phyloP scores from a whole-genome alignment of 768 basidiomycete species.

The Russula brevipes region DNA sequence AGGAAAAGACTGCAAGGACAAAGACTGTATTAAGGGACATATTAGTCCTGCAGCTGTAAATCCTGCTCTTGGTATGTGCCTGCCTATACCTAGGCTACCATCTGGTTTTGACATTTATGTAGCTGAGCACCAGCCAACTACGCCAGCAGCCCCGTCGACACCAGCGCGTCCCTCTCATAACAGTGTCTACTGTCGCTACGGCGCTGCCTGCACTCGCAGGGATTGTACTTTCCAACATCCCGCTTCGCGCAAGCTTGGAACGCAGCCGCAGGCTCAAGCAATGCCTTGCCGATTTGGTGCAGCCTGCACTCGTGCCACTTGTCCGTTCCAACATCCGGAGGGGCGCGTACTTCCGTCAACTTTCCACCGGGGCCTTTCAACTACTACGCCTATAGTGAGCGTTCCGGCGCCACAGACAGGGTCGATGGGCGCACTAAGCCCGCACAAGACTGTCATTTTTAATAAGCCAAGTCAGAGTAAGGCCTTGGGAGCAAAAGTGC shows the following conservation, averaged over 20 bases:
- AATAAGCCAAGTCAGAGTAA: conserved; percentile 41
- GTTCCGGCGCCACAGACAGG: conserved; percentile 61
- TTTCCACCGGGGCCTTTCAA: conserved; percentile 74
- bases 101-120: conserved; percentile 2
- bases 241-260: conserved; percentile 12
- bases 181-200: conserved; percentile 69
- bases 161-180: conserved; percentile 28
- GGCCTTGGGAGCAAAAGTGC: conserved; percentile 45
- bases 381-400: conserved; percentile 54
- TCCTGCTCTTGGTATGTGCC: conserved; percentile 48
- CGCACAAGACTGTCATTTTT: conserved; percentile 66
- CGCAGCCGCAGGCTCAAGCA: conserved; percentile 16
- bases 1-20: conserved; percentile 84
- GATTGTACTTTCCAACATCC: conserved; percentile 65
- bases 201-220: conserved; percentile 76
- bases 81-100: background rate
- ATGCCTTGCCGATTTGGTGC: conserved; percentile 74
- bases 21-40: conserved; percentile 89
- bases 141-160: conserved; percentile 39
- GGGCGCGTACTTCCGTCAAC: conserved; percentile 72
- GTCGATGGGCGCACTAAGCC: conserved; percentile 58
- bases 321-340: conserved; percentile 81
- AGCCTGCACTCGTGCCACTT: conserved; percentile 68
- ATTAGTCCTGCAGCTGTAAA: conserved; percentile 80
- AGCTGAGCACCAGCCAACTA: conserved; percentile 21